Evolutionary conservation across 305 asterid genomes (phyloP).

Genomic region (Caryopteris hybrid): DNA sequence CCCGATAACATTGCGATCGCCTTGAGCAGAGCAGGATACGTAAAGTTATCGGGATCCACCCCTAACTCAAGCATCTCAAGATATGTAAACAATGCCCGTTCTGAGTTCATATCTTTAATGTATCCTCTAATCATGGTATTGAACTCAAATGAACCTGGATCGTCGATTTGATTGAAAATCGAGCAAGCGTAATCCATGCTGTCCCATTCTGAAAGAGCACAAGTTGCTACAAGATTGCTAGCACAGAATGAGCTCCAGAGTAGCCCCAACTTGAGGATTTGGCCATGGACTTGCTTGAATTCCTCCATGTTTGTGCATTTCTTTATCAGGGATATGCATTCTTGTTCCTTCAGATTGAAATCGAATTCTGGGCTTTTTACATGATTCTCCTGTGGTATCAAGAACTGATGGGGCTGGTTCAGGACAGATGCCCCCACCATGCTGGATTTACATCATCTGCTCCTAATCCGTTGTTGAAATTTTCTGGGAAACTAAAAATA

Average conservation of each 20-base stretch:
- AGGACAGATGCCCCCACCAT: constrained; percentile 69
- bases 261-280: constrained; percentile 55
- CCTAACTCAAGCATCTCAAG: constrained; percentile 56
- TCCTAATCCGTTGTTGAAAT: not conserved
- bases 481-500: not conserved
- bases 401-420: constrained; percentile 41
- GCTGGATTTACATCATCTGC: constrained; percentile 27
- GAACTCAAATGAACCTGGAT: constrained; percentile 64
- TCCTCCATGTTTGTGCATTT: constrained; percentile 48
- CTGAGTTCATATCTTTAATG: constrained; percentile 39
- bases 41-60: constrained; percentile 56
- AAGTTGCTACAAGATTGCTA: constrained; percentile 63
- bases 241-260: constrained; percentile 51
- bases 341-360: constrained; percentile 50
- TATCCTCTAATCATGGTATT: constrained; percentile 68
- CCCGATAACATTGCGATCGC: constrained; percentile 44
- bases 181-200: constrained; percentile 86
- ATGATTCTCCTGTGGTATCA: constrained; percentile 29
- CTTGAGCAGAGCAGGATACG: constrained; percentile 60
- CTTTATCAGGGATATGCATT: constrained; percentile 51
- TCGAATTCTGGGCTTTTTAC: constrained; percentile 33
- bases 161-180: constrained; percentile 42
- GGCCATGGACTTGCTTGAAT: constrained; percentile 69
- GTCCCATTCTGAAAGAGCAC: constrained; percentile 81
- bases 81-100: constrained; percentile 41